Percentiles rank a stretch among this genome's conserved stretches.
phyloP scores from a whole-genome alignment of 2,329 filamentous ascomycete genomes.

The Arthrobotrys entomopaga region DNA sequence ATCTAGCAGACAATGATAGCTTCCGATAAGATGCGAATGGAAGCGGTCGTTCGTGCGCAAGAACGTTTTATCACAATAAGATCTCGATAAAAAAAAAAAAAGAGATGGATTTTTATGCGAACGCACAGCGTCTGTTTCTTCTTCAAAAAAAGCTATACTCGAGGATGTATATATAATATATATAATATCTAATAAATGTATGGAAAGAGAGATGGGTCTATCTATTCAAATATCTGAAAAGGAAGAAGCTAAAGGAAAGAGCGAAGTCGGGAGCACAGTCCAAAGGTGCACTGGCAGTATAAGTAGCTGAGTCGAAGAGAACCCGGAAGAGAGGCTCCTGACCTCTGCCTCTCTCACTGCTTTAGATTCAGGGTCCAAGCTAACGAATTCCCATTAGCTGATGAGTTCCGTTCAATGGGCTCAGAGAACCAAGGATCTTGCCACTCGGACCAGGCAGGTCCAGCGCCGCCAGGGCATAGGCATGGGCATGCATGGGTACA shows the following conservation, averaged over 20 bases:
- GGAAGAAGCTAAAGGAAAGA: not conserved
- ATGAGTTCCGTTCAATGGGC: no score
- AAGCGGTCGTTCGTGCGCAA: not conserved
- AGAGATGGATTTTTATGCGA: no score
- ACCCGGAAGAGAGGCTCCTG: constrained; percentile 15
- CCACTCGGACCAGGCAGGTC: not conserved
- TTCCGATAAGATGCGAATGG: no score
- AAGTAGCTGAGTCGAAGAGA: not conserved
- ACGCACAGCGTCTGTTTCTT: no score
- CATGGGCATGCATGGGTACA: no score
- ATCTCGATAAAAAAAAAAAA: not conserved
- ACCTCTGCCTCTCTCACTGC: not conserved
- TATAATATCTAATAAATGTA: no score
- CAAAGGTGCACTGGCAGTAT: not conserved
- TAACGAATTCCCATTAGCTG: not conserved
- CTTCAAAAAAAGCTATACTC: not conserved
- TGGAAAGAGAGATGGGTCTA: not conserved
- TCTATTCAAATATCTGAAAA: not conserved
- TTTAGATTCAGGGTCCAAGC: constrained; percentile 21
- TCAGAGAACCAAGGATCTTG: constrained; percentile 10
- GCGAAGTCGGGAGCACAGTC: constrained; percentile 6
- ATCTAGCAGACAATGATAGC: no score
- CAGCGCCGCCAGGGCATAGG: constrained; percentile 10
- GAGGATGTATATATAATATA: not conserved
- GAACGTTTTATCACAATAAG: constrained; percentile 1